Percentiles rank a stretch among this genome's conserved stretches.
Evolutionary conservation across 768 basidiomycete species (phyloP).

Genomic region (Mycena vitilis): DNA sequence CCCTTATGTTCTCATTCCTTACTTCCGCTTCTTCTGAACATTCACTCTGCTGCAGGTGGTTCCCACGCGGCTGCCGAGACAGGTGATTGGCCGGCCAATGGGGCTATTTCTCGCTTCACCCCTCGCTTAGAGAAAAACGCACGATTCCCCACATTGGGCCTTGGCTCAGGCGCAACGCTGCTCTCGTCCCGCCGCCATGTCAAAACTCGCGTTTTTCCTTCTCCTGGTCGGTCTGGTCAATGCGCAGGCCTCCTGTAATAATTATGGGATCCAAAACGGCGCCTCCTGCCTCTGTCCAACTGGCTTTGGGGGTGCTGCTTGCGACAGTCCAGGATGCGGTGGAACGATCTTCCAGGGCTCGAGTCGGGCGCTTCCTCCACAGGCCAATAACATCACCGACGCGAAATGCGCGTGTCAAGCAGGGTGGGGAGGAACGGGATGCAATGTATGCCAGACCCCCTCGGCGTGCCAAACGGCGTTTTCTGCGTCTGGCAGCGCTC

Average conservation of each 20-base stretch:
- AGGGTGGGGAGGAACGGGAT: constrained; percentile 84
- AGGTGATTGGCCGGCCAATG: too few species aligned
- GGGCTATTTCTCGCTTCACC: too few species aligned
- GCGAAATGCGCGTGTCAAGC: constrained; percentile 74
- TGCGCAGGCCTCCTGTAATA: constrained; percentile 66
- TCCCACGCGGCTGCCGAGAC: too few species aligned
- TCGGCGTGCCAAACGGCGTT: constrained; percentile 78
- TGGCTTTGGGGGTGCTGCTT: constrained; percentile 82
- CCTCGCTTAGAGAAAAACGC: background rate
- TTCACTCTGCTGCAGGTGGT: too few species aligned
- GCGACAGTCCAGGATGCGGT: constrained; percentile 79
- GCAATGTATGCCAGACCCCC: constrained; percentile 81
- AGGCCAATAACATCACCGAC: constrained; percentile 70
- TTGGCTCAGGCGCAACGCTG: background rate
- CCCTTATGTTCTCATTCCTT: too few species aligned
- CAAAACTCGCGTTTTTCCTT: constrained; percentile 13
- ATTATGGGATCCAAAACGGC: constrained; percentile 71
- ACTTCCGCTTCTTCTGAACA: too few species aligned
- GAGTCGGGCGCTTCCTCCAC: constrained; percentile 60
- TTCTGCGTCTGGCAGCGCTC: constrained; percentile 52
- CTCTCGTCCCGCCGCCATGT: constrained; percentile 17
- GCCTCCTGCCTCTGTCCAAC: constrained; percentile 80
- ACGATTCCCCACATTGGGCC: background rate
- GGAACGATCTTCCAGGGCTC: constrained; percentile 84
- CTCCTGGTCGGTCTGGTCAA: constrained; percentile 22